Evolutionary conservation across 2,329 filamentous ascomycete species (phyloP).

Genomic region (Dothistroma pini): DNA sequence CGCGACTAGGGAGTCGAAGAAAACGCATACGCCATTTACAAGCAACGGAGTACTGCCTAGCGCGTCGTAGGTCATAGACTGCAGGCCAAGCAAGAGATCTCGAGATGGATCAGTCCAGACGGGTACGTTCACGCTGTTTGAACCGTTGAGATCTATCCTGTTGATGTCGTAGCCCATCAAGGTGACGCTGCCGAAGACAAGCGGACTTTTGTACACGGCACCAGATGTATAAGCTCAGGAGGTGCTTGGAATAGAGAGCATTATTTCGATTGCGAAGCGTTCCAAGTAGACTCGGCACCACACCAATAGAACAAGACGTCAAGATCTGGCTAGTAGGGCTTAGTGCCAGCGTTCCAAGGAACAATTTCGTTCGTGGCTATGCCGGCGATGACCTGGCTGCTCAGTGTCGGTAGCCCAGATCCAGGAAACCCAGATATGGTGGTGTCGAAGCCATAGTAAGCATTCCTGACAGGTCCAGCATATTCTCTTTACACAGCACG

Average conservation of each 20-base stretch:
- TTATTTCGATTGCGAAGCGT: slow-evolving; percentile 4
- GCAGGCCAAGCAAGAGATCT: slow-evolving; percentile 25
- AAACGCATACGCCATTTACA: slow-evolving; percentile 22
- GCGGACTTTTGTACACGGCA: slow-evolving; percentile 24
- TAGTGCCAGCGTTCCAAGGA: slow-evolving; percentile 35
- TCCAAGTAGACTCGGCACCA: slow-evolving; percentile 16
- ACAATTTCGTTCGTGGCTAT: slow-evolving; percentile 28
- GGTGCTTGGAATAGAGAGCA: slow-evolving; percentile 6
- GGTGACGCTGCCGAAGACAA: slow-evolving; percentile 32
- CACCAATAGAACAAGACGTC: slow-evolving; percentile 13
- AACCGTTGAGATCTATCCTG: slow-evolving; percentile 32
- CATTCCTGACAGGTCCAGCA: slow-evolving; percentile 25
- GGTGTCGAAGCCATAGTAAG: slow-evolving; percentile 39
- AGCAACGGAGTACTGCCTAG: slow-evolving; percentile 25
- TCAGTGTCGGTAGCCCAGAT: slow-evolving; percentile 24
- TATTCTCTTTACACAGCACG: slow-evolving; percentile 21
- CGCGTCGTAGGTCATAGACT: slow-evolving; percentile 26
- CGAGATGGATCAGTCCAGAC: slow-evolving; percentile 28
- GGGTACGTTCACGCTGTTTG: slow-evolving; percentile 27
- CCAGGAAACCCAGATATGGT: slow-evolving; percentile 24
- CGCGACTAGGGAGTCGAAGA: slow-evolving; percentile 40
- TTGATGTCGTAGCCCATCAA: slow-evolving; percentile 43
- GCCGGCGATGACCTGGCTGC: slow-evolving; percentile 31
- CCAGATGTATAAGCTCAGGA: slow-evolving; percentile 31
- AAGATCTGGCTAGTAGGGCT: slow-evolving; percentile 24